These are phyloP conservation scores for Penicillium sp. DNA, from an alignment of 2,329 filamentous ascomycete species.

Conservation along the genomic window DNA sequence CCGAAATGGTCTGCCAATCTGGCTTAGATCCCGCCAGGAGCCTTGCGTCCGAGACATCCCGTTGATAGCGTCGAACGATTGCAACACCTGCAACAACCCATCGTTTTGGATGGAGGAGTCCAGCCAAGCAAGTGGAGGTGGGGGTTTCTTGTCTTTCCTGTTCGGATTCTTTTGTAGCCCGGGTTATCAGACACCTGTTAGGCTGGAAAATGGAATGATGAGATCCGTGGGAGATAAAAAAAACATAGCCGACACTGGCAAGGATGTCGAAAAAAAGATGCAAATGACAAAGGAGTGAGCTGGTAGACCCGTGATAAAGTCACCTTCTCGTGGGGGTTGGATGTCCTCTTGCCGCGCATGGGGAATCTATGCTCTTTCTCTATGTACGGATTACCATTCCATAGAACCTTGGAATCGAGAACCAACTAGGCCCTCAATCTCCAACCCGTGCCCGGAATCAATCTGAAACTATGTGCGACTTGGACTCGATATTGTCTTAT, in stretches of 20 bases:
- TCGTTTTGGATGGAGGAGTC: slow-evolving; percentile 9
- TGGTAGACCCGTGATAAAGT: neutral
- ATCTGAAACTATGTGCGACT: slow-evolving; percentile 6
- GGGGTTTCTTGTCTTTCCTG: slow-evolving; percentile 1
- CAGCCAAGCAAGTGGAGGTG: slow-evolving; percentile 6
- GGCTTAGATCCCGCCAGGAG: slow-evolving; percentile 21
- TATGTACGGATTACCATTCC: neutral
- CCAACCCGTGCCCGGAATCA: neutral
- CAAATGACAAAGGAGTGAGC: neutral
- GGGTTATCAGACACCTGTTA: neutral
- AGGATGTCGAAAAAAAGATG: slow-evolving; percentile 1
- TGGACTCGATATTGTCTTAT: neutral
- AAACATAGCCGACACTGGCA: slow-evolving; percentile 1
- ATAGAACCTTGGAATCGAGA: neutral
- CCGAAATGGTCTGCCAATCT: slow-evolving; percentile 15
- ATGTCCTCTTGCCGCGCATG: neutral
- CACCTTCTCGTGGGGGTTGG: neutral
- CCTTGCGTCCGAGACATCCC: slow-evolving; percentile 24
- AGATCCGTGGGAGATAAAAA: neutral
- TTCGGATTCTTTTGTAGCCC: neutral
- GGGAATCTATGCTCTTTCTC: neutral
- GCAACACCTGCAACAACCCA: slow-evolving; percentile 17
- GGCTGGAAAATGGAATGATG: neutral
- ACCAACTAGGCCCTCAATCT: neutral
- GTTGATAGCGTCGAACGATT: slow-evolving; percentile 21